Conservation (phyloP, 495 filamentous ascomycete species). For the Aspergillus kassunensis region DNA sequence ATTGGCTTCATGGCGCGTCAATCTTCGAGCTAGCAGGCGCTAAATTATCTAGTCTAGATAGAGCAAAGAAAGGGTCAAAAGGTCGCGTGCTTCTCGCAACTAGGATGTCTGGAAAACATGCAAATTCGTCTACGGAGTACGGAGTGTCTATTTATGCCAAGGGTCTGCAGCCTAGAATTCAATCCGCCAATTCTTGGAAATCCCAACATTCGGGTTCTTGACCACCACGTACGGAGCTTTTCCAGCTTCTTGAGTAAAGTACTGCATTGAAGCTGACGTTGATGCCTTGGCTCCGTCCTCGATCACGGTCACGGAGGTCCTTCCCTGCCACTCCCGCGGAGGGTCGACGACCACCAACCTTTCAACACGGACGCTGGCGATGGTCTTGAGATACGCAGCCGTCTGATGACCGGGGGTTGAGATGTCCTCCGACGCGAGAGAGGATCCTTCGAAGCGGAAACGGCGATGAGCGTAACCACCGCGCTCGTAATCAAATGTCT, state of each 20-base stretch:
- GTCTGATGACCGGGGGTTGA: slow-evolving; percentile 57
- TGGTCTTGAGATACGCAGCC: slow-evolving; percentile 68
- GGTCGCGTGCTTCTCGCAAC: slow-evolving; percentile 3
- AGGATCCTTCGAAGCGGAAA: slow-evolving; percentile 59
- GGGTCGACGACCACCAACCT: slow-evolving; percentile 78
- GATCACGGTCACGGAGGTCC: slow-evolving; percentile 62
- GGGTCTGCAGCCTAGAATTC: slow-evolving; percentile 45
- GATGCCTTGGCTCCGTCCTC: slow-evolving; percentile 62
- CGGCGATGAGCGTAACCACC: slow-evolving; percentile 82
- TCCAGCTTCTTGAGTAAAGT: slow-evolving; percentile 51
- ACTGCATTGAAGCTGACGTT: slow-evolving; percentile 54
- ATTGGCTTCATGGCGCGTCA: background rate
- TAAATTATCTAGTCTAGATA: background rate
- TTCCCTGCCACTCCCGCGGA: slow-evolving; percentile 64
- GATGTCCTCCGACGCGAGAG: slow-evolving; percentile 46
- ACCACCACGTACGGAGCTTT: slow-evolving; percentile 78
- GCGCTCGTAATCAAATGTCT: slow-evolving; percentile 80
- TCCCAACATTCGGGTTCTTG: slow-evolving; percentile 67
- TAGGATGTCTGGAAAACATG: too few species aligned
- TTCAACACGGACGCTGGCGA: slow-evolving; percentile 74
- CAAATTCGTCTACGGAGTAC: too few species aligned
- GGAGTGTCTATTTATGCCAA: too few species aligned
- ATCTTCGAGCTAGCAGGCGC: background rate
- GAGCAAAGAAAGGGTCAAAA: slow-evolving; percentile 1
- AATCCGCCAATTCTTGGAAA: slow-evolving; percentile 81